Conservation (phyloP, 768 basidiomycete species). For the Lactarius hatsudake region DNA sequence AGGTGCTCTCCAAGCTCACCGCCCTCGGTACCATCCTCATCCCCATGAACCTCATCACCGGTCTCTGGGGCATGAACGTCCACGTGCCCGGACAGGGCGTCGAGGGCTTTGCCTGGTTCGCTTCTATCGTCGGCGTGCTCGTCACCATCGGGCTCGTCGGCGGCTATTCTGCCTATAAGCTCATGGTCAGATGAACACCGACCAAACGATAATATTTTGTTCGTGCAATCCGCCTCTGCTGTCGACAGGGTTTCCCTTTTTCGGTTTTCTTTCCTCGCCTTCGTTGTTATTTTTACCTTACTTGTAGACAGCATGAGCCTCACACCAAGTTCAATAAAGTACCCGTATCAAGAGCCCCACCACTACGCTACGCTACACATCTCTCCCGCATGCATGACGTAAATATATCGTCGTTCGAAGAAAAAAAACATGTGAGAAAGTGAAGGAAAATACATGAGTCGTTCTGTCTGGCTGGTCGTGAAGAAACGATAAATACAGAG, state of each 20-base stretch:
- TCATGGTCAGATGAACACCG: constrained; percentile 48
- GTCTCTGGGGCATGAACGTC: constrained; percentile 99
- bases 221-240: too few species aligned
- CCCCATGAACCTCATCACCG: constrained; percentile 96
- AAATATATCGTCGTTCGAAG: constrained; percentile 2
- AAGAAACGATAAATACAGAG: neutral
- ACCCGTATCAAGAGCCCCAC: neutral
- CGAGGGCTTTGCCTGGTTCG: constrained; percentile 76
- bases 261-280: neutral
- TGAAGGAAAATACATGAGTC: constrained; percentile 1
- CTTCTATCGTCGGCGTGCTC: constrained; percentile 77
- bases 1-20: constrained; percentile 94
- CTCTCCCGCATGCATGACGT: neutral
- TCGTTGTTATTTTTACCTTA: neutral
- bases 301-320: neutral
- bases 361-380: constrained; percentile 12
- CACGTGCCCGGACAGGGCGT: constrained; percentile 86
- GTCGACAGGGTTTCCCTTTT: neutral
- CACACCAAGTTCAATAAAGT: neutral
- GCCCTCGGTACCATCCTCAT: constrained; percentile 97
- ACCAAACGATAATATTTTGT: neutral
- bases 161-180: constrained; percentile 73
- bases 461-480: neutral
- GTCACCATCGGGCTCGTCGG: constrained; percentile 80
- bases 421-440: constrained; percentile 5